A percentile compares a stretch with the other conserved stretches of the same genome.
Evolutionary conservation across 2,329 filamentous ascomycete species (phyloP).

Genomic region (Cytospora paraplurivora): DNA sequence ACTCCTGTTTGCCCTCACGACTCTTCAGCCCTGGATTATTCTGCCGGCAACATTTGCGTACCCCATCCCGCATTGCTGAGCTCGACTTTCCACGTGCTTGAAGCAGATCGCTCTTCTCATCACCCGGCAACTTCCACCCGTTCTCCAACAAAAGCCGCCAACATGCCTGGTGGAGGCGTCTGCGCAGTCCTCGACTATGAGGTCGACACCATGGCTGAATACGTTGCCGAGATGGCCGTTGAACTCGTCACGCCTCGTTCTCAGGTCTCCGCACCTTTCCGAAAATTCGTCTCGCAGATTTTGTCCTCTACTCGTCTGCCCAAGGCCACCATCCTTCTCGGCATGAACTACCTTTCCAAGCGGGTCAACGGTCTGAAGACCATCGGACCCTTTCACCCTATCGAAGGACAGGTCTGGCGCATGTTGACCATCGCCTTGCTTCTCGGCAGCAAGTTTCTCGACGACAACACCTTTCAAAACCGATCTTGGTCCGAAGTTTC

Average conservation of each 20-base stretch:
- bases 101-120: slow-evolving; percentile 41
- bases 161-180: slow-evolving; percentile 73
- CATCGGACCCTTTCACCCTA: slow-evolving; percentile 56
- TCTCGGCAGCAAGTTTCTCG: slow-evolving; percentile 91
- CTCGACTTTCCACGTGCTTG: slow-evolving; percentile 41
- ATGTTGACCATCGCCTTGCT: slow-evolving; percentile 84
- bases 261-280: slow-evolving; percentile 69
- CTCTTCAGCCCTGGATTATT: slow-evolving; percentile 43
- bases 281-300: slow-evolving; percentile 90
- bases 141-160: slow-evolving; percentile 40
- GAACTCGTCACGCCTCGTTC: slow-evolving; percentile 57
- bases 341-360: slow-evolving; percentile 85
- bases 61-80: slow-evolving; percentile 33
- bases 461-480: slow-evolving; percentile 98
- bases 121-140: slow-evolving; percentile 31
- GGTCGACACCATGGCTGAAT: slow-evolving; percentile 94
- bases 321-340: slow-evolving; percentile 86
- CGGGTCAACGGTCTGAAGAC: slow-evolving; percentile 74
- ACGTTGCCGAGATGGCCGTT: slow-evolving; percentile 84
- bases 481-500: slow-evolving; percentile 96
- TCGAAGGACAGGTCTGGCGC: slow-evolving; percentile 77
- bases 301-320: slow-evolving; percentile 87
- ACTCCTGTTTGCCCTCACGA: slow-evolving; percentile 31
- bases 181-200: slow-evolving; percentile 95
- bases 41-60: slow-evolving; percentile 35